A percentile compares a stretch with the other conserved stretches of the same genome.
These are phyloP conservation scores for Nakazawaea sp. DNA, from an alignment of 805 yeast genomes.

Conservation along the genomic window DNA sequence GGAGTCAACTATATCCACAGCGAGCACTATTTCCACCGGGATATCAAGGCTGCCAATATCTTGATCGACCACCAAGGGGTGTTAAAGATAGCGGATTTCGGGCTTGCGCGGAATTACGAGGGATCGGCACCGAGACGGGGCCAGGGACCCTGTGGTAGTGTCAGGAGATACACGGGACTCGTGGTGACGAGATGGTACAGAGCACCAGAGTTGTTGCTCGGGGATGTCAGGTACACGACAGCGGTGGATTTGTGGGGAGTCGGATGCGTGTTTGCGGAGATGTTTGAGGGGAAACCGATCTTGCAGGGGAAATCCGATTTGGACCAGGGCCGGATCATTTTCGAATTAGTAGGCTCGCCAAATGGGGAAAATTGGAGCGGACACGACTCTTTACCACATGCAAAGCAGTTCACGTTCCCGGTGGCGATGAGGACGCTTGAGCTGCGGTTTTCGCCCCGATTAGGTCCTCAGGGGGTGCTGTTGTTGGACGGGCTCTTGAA, in stretches of 20 bases:
- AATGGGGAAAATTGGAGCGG: conserved; percentile 52
- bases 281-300: conserved; percentile 76
- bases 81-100: conserved; percentile 91
- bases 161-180: conserved; percentile 44
- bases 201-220: conserved; percentile 88
- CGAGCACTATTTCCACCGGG: conserved; percentile 66
- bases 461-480: conserved; percentile 42
- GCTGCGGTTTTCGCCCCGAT: conserved; percentile 33
- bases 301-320: conserved; percentile 79
- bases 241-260: conserved; percentile 98
- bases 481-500: conserved; percentile 56
- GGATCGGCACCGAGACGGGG: conserved; percentile 26
- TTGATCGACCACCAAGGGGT: conserved; percentile 70
- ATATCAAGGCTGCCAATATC: conserved; percentile 94
- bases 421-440: conserved; percentile 35
- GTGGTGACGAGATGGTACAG: conserved; percentile 98
- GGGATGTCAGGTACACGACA: conserved; percentile 81
- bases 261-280: conserved; percentile 93
- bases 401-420: conserved; percentile 29
- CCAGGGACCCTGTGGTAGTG: conserved; percentile 46
- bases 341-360: conserved; percentile 80
- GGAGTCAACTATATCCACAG: conserved; percentile 82
- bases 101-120: conserved; percentile 64
- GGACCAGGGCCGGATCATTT: conserved; percentile 81
- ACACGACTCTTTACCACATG: conserved; percentile 50